Base-by-base conservation (phyloP, 306 rosid genomes). In the Ormosia emarginata region DNA sequence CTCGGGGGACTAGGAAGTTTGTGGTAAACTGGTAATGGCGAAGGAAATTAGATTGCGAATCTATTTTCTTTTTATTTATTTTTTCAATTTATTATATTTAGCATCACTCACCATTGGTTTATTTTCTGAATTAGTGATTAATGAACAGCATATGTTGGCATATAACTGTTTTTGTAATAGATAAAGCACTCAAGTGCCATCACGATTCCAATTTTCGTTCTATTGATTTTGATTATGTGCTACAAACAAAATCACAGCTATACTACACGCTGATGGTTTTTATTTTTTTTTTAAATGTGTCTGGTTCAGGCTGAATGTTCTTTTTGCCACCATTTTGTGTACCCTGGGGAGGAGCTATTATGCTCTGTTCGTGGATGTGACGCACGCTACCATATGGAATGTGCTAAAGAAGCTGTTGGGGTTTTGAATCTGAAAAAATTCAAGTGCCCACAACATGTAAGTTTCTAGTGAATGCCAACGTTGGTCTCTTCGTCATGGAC, bases 361-460 rank as follows among this genome's bases (percentile, higher is more conserved):
- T 95, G 99, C 89, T 86, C 93, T 71, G 93, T 95, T 74, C 92
- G 84, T 70, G 90, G 88, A 61, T 95, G 98, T 24, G 88, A 57
- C 77, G 81, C 93, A 57, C 75, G 71, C 66, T 93, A 86, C 87
- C 99, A 93, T 61, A 6, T 13, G 46, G 73, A 71, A 34, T 95
- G 99, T 81, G 93, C 89, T 15, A 88, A 89, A 90, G 82, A 85
- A 81, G 85, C 46, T 13, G 57, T 12, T 63, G 90, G 91, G 64
- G 41, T 72, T 82, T 82, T 84, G 5, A 86, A 67, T 84, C 66
- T 46, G 75, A 89, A 85, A 52, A 95, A 84, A n/a, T 95, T 91
- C 93, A 95, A 90, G 91, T 95, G 97, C 85, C 90, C 93, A 12
- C 97, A 87, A 46, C 99, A 95, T 88, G 99, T 93, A 87, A 86